phyloP scores from a whole-genome alignment of 441 rosid genomes.

The Theobroma grandiflorum region DNA sequence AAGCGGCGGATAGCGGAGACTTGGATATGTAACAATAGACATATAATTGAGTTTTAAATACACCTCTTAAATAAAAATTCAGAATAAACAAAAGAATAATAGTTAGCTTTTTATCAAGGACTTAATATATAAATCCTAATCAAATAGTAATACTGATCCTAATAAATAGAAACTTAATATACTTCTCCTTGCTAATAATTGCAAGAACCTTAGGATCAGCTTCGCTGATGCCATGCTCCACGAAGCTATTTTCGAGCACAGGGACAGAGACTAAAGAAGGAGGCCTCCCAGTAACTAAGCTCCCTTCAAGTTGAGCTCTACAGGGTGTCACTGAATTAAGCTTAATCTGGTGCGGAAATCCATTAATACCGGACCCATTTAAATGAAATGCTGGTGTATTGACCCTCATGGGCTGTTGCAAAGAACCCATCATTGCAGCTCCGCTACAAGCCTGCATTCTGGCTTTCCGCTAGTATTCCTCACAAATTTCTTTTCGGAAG shows the following conservation, averaged over 20 bases:
- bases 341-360: conserved; percentile 51
- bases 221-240: conserved; percentile 61
- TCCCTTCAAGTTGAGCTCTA: conserved; percentile 49
- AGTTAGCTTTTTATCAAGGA: no score
- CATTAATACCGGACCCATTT: conserved; percentile 35
- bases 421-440: conserved; percentile 30
- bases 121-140: no score
- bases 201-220: conserved; percentile 80
- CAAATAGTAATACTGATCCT: no score
- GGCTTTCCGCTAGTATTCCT: neutral
- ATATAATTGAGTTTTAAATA: no score
- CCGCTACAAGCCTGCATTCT: conserved; percentile 63
- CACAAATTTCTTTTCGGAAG: neutral
- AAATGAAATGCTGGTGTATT: conserved; percentile 43
- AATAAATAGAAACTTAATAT: no score
- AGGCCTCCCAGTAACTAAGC: conserved; percentile 55
- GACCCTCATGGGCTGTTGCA: conserved; percentile 49
- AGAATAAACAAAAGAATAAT: no score
- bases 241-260: conserved; percentile 57
- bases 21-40: no score
- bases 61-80: no score
- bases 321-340: conserved; percentile 47
- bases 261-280: conserved; percentile 59
- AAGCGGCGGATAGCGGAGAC: neutral
- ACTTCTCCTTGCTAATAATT: conserved; percentile 76